These are phyloP conservation scores for Periconia sp. DNA, from an alignment of 2,329 filamentous ascomycete genomes.

Conservation along the genomic window DNA sequence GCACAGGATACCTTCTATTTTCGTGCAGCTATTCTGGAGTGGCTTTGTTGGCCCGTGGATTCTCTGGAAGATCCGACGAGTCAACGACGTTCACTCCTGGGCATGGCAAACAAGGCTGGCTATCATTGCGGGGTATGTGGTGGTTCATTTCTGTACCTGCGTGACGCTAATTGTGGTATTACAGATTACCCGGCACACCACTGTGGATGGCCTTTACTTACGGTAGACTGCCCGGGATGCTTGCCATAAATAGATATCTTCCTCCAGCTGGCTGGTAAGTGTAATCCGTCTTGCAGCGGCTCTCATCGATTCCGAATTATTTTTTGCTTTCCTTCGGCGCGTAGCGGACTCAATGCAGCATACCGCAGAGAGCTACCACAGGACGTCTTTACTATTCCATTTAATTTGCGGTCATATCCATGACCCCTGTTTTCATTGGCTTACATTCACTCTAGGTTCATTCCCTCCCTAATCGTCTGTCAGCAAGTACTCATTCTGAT, in stretches of 20 bases:
- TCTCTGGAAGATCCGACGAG: constrained; percentile 44
- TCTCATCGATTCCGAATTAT: too few relatives aligned
- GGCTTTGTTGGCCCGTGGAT: constrained; percentile 45
- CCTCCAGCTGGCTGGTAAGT: constrained; percentile 45
- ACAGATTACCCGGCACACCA: constrained; percentile 44
- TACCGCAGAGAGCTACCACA: too few relatives aligned
- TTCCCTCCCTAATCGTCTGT: constrained; percentile 43
- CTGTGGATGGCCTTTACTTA: constrained; percentile 47
- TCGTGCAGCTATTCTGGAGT: constrained; percentile 46
- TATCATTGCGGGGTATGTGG: constrained; percentile 42
- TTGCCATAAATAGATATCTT: constrained; percentile 37
- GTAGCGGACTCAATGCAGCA: neutral
- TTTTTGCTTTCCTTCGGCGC: neutral
- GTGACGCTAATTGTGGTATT: constrained; percentile 22
- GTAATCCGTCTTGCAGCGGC: constrained; percentile 1
- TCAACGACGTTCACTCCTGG: constrained; percentile 46
- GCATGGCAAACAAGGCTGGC: constrained; percentile 47
- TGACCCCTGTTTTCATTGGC: too few relatives aligned
- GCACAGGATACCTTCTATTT: constrained; percentile 43
- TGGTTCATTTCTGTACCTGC: neutral
- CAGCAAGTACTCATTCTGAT: constrained; percentile 46
- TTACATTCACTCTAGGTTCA: constrained; percentile 28
- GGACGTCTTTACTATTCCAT: too few relatives aligned
- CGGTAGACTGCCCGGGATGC: constrained; percentile 26
- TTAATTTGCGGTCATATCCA: too few relatives aligned